A percentile compares a stretch with the other conserved stretches of the same genome.
phyloP scores from a whole-genome alignment of 2,329 filamentous ascomycete genomes.

The Ilyonectria sp. region DNA sequence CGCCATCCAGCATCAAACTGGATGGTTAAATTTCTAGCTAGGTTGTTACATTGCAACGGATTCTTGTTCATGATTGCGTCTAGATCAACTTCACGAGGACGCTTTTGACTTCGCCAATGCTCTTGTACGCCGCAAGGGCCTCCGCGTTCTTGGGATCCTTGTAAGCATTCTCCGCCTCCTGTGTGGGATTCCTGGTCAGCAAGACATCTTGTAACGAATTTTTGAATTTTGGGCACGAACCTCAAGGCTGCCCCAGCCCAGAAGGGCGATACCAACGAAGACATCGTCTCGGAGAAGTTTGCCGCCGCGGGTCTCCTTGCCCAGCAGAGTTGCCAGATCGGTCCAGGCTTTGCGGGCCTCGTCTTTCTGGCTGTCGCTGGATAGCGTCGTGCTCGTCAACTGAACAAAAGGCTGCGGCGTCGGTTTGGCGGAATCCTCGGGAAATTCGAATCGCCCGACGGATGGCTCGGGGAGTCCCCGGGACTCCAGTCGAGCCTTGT shows the following conservation, averaged over 20 bases:
- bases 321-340: neutral
- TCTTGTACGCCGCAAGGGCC: neutral
- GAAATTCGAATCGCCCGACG: neutral
- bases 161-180: neutral
- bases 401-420: neutral
- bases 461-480: neutral
- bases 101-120: neutral
- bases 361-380: neutral
- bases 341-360: neutral
- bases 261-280: neutral
- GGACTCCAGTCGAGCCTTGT: neutral
- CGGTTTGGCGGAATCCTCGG: neutral
- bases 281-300: neutral
- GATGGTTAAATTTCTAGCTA: too few species aligned
- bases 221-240: neutral
- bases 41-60: too few species aligned
- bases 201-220: neutral
- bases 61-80: too few species aligned
- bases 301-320: neutral
- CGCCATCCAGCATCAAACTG: too few species aligned
- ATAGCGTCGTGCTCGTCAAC: neutral
- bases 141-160: neutral
- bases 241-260: neutral
- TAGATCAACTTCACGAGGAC: too few species aligned
- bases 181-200: neutral